These are phyloP conservation scores for Berberis vulgaris DNA, from an alignment of 164 flowering plant species.

Conservation along the genomic window DNA sequence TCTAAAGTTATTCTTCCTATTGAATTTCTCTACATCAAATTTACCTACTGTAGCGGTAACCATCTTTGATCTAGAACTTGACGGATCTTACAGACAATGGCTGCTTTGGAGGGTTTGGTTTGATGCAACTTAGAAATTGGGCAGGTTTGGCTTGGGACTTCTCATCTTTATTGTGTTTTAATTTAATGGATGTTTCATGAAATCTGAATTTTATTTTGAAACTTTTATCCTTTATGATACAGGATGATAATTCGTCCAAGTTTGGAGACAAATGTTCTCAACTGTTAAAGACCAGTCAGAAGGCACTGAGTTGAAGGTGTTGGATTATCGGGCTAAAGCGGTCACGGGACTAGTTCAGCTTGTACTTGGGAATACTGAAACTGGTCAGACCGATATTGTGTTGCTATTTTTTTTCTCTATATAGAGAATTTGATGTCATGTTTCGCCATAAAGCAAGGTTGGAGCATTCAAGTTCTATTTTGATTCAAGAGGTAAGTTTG, in stretches of 20 bases:
- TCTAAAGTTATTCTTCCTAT: too few species aligned
- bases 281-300: slow-evolving; percentile 21
- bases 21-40: too few species aligned
- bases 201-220: slow-evolving; percentile 7
- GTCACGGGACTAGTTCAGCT: slow-evolving; percentile 72
- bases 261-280: slow-evolving; percentile 59
- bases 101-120: slow-evolving; percentile 65
- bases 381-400: slow-evolving; percentile 28
- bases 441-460: slow-evolving; percentile 55
- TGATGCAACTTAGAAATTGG: slow-evolving; percentile 60
- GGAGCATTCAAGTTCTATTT: slow-evolving; percentile 77
- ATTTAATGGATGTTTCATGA: background rate
- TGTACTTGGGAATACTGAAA: slow-evolving; percentile 43
- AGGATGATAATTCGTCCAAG: slow-evolving; percentile 73
- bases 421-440: slow-evolving; percentile 30
- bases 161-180: background rate
- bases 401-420: background rate
- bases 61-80: too few species aligned
- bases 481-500: slow-evolving; percentile 77
- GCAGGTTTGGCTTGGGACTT: slow-evolving; percentile 30
- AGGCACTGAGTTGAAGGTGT: slow-evolving; percentile 16
- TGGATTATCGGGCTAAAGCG: slow-evolving; percentile 47
- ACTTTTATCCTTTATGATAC: slow-evolving; percentile 16
- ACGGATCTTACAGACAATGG: slow-evolving; percentile 30
- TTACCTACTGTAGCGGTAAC: too few species aligned